Evolutionary conservation across 1,139 yeast genomes (phyloP), one percentile per base, ranked within the genome.

Genomic region (Taphrina betulina): DNA sequence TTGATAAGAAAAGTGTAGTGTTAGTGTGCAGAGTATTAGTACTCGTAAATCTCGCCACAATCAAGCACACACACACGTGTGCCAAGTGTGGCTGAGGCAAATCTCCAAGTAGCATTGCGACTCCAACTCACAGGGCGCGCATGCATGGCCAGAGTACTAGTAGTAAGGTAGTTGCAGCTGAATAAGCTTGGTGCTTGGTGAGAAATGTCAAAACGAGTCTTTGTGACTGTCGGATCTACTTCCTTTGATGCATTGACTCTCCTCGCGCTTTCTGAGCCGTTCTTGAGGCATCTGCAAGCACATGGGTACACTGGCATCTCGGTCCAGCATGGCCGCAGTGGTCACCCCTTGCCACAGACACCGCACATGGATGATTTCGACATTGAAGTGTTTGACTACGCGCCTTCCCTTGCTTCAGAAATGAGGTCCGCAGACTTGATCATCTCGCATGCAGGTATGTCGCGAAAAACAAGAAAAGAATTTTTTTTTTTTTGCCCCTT

Each of bases 181-280:
- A 31, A 2, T n/a, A 14, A n/a, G 5, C 34, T 31, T 16, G 4
- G 16, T 16, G 5, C 2, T 16, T 19, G 22, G 16, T 12, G 19
- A 35, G 22, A 35, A 35, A 50, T 8, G 35, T 16, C 23, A n/a
- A 58, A 50, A 45, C 31, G 31, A 4, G 62, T 78, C 1, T 70
- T 83, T 43, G 81, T 85, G 7, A 83, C 95, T 0, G 85, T 94
- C 1, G 96, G 96, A 0, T 95, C 95, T 1, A 87, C 95, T 0
- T 86, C 83, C 12, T 88, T 88, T 67, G 73, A 75, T 4, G 69
- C 67, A 14, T 75, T 88, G 16, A 68, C 88, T 1, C 68, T 68
- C 28, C 64, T 72, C 3, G 70, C 78, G 0, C 61, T 80, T 3
- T 61, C 69, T 5, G 60, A 63, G 0, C 62, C 64, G 1, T 77